Percentiles rank a stretch among this genome's conserved stretches.
phyloP scores from a whole-genome alignment of 257 asterid species.

The Solanum corneliomulleri region DNA sequence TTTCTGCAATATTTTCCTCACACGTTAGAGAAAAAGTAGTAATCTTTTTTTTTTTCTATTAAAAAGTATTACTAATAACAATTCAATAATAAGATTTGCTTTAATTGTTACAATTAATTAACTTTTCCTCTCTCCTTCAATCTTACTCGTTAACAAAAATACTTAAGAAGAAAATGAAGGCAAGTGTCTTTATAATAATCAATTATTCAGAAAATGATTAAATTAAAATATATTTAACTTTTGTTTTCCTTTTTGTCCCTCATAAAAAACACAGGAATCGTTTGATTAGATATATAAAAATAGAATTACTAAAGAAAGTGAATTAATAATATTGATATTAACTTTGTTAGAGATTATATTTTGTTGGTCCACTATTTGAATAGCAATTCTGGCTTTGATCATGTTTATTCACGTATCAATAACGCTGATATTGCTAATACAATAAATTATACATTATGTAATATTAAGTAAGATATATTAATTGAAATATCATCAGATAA shows the following conservation, averaged over 20 bases:
- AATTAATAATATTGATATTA: too few species aligned
- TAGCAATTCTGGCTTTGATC: too few species aligned
- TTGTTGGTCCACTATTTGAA: too few species aligned
- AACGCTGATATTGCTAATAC: not conserved
- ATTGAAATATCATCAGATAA: not conserved
- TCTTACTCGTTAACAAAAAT: not conserved
- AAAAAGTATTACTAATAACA: not conserved
- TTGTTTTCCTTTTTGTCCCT: too few species aligned
- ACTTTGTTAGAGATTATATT: too few species aligned
- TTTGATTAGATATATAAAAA: too few species aligned
- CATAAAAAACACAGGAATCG: too few species aligned
- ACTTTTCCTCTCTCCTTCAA: not conserved
- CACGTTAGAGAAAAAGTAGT: not conserved
- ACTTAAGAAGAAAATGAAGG: not conserved
- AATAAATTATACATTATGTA: too few species aligned
- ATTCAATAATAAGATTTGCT: not conserved
- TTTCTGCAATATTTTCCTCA: not conserved
- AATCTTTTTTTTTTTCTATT: not conserved
- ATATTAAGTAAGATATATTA: not conserved
- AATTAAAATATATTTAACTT: too few species aligned
- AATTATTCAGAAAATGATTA: too few species aligned
- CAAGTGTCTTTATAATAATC: not conserved
- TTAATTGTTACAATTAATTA: not conserved
- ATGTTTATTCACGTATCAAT: too few species aligned
- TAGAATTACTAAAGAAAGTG: too few species aligned